phyloP scores from a whole-genome alignment of 352 stramenopile species.

The Aphanomyces euteiches region DNA sequence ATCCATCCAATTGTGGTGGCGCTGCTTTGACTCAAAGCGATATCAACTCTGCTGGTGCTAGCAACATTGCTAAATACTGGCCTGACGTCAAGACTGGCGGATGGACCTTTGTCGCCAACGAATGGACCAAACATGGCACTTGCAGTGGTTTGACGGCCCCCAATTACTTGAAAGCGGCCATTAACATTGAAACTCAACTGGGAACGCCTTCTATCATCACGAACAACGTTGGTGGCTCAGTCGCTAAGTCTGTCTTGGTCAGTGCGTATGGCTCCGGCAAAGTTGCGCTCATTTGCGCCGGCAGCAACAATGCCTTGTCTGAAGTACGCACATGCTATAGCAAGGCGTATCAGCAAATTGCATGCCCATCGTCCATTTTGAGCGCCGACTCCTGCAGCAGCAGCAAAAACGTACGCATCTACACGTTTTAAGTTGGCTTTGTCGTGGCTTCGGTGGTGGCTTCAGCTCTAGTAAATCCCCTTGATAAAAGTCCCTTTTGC shows the following conservation, averaged over 20 bases:
- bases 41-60: too few relatives aligned
- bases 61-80: constrained; percentile 73
- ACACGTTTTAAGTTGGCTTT: too few relatives aligned
- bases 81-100: constrained; percentile 76
- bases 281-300: constrained; percentile 37
- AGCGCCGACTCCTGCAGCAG: constrained; percentile 63
- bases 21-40: neutral
- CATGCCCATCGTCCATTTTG: constrained; percentile 58
- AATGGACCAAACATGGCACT: constrained; percentile 92
- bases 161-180: constrained; percentile 79
- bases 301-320: constrained; percentile 42
- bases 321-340: constrained; percentile 79
- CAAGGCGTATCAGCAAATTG: constrained; percentile 43
- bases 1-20: constrained; percentile 40
- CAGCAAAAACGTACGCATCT: too few relatives aligned
- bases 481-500: neutral
- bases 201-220: constrained; percentile 51
- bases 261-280: constrained; percentile 30
- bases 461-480: too few relatives aligned
- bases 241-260: constrained; percentile 46
- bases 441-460: too few relatives aligned
- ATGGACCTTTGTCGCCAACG: constrained; percentile 87
- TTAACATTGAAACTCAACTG: constrained; percentile 69
- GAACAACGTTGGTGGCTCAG: constrained; percentile 47
- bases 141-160: constrained; percentile 83